These are phyloP conservation scores for Coemansia pectinata DNA, from an alignment of 192 early-diverging fungal species.

Conservation along the genomic window DNA sequence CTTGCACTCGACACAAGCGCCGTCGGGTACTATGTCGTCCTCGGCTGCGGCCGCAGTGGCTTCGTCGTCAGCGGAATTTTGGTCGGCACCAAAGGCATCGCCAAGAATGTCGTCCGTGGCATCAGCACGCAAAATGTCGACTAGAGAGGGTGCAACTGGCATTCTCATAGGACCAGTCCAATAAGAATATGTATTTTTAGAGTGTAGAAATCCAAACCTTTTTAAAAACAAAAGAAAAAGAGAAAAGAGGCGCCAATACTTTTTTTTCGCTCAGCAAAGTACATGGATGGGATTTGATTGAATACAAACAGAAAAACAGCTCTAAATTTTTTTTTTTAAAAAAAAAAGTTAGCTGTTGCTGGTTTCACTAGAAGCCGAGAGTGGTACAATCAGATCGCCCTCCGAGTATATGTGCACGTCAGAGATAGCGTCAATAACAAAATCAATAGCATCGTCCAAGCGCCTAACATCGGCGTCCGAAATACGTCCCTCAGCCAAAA, in stretches of 20 bases:
- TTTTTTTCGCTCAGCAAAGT: too few relatives aligned
- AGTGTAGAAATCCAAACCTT: neutral
- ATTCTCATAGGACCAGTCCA: conserved; percentile 23
- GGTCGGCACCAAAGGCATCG: conserved; percentile 11
- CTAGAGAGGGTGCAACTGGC: conserved; percentile 42
- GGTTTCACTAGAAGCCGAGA: conserved; percentile 21
- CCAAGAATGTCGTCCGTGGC: conserved; percentile 24
- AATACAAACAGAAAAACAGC: too few relatives aligned
- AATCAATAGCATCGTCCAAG: conserved; percentile 25
- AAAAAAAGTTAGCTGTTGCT: neutral
- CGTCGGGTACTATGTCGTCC: conserved; percentile 57
- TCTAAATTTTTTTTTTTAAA: neutral
- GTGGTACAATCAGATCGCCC: conserved; percentile 42
- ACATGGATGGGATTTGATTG: too few relatives aligned
- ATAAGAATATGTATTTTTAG: neutral
- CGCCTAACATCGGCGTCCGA: conserved; percentile 14
- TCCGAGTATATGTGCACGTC: conserved; percentile 21
- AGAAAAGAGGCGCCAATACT: too few relatives aligned
- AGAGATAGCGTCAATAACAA: conserved; percentile 33
- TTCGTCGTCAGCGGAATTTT: conserved; percentile 4
- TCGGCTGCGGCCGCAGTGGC: neutral
- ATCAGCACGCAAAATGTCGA: conserved; percentile 43
- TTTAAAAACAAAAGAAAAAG: too few relatives aligned
- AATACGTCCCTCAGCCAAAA: conserved; percentile 25
- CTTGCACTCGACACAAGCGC: conserved; percentile 89